These are phyloP conservation scores for Vanilla planifolia DNA, from an alignment of 106 monocot species.

Conservation along the genomic window DNA sequence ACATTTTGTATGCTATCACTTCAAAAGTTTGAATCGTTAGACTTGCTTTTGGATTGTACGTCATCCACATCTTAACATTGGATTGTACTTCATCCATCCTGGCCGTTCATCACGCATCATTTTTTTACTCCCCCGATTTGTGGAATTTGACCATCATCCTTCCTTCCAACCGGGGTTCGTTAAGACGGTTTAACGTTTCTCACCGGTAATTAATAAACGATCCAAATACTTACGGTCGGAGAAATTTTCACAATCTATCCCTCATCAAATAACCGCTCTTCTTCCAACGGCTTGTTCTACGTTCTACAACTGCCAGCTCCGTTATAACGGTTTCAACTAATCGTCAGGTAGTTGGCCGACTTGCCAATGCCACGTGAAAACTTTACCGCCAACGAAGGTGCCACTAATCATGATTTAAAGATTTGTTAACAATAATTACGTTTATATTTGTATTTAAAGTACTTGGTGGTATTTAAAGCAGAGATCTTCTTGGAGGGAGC, in stretches of 20 bases:
- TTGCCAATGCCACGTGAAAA: neutral
- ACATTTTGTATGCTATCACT: too few species aligned
- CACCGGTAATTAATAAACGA: too few species aligned
- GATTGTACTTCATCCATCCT: too few species aligned
- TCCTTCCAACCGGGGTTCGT: neutral
- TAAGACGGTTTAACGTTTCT: neutral
- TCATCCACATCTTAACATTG: too few species aligned
- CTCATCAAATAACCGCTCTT: neutral
- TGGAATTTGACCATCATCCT: too few species aligned
- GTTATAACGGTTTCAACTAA: neutral
- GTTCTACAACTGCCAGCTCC: neutral
- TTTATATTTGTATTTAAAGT: too few species aligned
- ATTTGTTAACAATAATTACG: too few species aligned
- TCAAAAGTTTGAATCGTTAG: too few species aligned
- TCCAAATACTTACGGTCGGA: neutral
- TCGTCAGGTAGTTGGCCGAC: neutral
- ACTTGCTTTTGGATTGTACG: too few species aligned
- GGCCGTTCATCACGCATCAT: too few species aligned
- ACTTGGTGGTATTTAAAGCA: neutral
- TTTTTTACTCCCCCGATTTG: too few species aligned
- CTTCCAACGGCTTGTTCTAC: neutral
- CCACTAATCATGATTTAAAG: too few species aligned
- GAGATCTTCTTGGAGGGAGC: neutral
- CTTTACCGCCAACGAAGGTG: neutral
- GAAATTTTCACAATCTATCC: neutral